phyloP scores from a whole-genome alignment of 2,329 filamentous ascomycete species.

The Talaromyces pinophilus region DNA sequence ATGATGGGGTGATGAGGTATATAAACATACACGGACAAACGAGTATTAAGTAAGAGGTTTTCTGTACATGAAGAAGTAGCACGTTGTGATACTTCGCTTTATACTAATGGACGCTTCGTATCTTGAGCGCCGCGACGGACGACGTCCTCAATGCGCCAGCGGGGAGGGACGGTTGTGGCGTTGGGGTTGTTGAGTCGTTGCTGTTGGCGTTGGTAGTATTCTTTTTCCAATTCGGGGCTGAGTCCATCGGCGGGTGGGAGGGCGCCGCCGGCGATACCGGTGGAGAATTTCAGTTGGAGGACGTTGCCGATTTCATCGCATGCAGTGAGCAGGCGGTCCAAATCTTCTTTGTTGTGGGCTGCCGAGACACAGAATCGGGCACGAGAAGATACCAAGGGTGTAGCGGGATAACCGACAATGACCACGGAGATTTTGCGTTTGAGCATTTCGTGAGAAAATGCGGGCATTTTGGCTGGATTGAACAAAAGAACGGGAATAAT shows the following conservation, averaged over 20 bases:
- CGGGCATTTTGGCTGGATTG: slow-evolving; percentile 98
- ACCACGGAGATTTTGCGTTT: slow-evolving; percentile 97
- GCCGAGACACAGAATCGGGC: slow-evolving; percentile 95
- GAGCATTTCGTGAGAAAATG: slow-evolving; percentile 98
- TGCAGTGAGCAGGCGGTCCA: slow-evolving; percentile 83
- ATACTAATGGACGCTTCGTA: slow-evolving; percentile 70
- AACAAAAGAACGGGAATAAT: slow-evolving; percentile 94
- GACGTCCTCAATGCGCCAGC: slow-evolving; percentile 77
- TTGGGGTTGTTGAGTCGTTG: slow-evolving; percentile 31
- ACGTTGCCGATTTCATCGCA: slow-evolving; percentile 92
- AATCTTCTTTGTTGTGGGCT: slow-evolving; percentile 96
- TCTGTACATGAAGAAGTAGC: not conserved
- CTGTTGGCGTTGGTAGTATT: slow-evolving; percentile 56
- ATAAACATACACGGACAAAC: slow-evolving; percentile 12
- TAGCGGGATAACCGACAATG: slow-evolving; percentile 95
- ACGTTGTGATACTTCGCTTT: slow-evolving; percentile 30
- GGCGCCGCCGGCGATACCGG: slow-evolving; percentile 85
- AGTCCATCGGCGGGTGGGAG: slow-evolving; percentile 73
- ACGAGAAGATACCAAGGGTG: slow-evolving; percentile 89
- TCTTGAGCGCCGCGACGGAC: slow-evolving; percentile 73
- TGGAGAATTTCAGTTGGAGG: slow-evolving; percentile 95
- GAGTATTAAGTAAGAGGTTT: slow-evolving; percentile 9
- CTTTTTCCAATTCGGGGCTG: slow-evolving; percentile 69
- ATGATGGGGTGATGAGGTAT: slow-evolving; percentile 1
- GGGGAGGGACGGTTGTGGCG: slow-evolving; percentile 64